Percentiles rank a stretch among this genome's conserved stretches.
Conservation (phyloP, 2,329 filamentous ascomycete genomes). For the Penicillium sp. region DNA sequence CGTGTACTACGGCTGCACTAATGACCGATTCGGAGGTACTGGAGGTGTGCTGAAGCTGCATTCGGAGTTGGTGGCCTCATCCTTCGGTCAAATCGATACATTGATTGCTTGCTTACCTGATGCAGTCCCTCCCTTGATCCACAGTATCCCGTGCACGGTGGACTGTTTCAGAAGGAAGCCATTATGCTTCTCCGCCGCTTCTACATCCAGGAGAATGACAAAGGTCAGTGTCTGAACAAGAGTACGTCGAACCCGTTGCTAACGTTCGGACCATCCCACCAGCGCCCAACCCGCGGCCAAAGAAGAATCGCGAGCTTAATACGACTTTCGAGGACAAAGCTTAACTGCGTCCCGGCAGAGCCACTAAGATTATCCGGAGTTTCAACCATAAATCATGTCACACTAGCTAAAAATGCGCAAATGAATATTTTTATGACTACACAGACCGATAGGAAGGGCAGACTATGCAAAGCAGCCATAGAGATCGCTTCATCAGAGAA, state of each 20-base stretch:
- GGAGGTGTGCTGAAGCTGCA: conserved; percentile 91
- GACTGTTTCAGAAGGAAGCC: conserved; percentile 85
- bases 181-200: conserved; percentile 90
- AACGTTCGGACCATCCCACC: conserved; percentile 21
- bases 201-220: conserved; percentile 96
- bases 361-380: background rate
- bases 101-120: background rate
- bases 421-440: background rate
- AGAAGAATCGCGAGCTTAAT: conserved; percentile 63
- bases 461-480: background rate
- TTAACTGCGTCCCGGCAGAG: conserved; percentile 1
- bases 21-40: conserved; percentile 95
- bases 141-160: conserved; percentile 79
- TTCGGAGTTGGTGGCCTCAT: conserved; percentile 51
- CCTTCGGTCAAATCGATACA: background rate
- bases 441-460: background rate
- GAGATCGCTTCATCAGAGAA: conserved; percentile 7
- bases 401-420: background rate
- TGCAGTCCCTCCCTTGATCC: conserved; percentile 68
- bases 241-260: background rate
- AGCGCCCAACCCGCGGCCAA: conserved; percentile 64
- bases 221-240: conserved; percentile 55
- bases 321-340: conserved; percentile 49
- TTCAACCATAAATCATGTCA: background rate
- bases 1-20: conserved; percentile 92